Conservation (phyloP, 495 filamentous ascomycete genomes). For the Penicillium coprophilum region DNA sequence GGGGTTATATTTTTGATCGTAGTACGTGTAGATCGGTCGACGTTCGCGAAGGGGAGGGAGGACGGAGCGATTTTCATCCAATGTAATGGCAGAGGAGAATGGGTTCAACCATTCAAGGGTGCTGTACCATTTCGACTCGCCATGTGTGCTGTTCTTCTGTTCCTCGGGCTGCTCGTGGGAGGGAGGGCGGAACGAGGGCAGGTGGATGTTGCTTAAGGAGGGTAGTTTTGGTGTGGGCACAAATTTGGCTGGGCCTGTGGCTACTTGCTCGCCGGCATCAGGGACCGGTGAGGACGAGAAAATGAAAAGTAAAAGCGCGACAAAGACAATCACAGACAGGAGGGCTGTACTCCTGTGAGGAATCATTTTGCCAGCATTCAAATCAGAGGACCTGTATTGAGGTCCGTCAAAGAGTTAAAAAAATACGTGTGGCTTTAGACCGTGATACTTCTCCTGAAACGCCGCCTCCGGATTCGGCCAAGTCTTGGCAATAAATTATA, state of each 20-base stretch:
- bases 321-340: constrained; percentile 43
- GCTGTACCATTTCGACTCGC: constrained; percentile 78
- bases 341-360: constrained; percentile 45
- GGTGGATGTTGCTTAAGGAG: constrained; percentile 35
- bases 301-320: constrained; percentile 46
- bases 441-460: constrained; percentile 15
- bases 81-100: constrained; percentile 81
- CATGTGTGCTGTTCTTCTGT: constrained; percentile 75
- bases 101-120: constrained; percentile 88
- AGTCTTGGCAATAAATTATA: constrained; percentile 10
- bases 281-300: constrained; percentile 44
- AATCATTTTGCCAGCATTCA: constrained; percentile 35
- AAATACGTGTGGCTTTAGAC: constrained; percentile 13
- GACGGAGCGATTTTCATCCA: constrained; percentile 83
- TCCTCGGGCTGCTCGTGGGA: constrained; percentile 79
- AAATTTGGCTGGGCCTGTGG: constrained; percentile 33
- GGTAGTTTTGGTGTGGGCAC: constrained; percentile 45
- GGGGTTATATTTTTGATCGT: constrained; percentile 59
- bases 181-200: constrained; percentile 59
- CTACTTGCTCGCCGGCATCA: constrained; percentile 25
- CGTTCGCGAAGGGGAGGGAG: constrained; percentile 75
- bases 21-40: constrained; percentile 89
- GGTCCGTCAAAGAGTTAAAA: constrained; percentile 8
- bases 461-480: constrained; percentile 10
- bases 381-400: constrained; percentile 8